Conservation (phyloP, 371 early-diverging fungal species). For the Mortierella sp. region DNA sequence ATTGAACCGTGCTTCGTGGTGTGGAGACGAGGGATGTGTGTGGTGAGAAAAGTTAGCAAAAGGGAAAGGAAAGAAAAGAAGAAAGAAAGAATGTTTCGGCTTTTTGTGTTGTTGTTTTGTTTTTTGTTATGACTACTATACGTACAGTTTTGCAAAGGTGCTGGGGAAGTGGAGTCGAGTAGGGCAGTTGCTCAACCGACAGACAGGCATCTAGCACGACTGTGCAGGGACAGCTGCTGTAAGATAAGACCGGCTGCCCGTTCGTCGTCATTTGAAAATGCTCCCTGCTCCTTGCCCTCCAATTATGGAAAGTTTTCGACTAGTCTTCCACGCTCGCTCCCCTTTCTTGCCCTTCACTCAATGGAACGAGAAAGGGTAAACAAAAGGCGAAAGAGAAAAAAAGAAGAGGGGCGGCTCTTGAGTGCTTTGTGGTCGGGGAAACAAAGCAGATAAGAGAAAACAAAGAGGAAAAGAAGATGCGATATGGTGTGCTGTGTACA, state of each 20-base stretch:
- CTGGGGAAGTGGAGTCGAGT: not conserved
- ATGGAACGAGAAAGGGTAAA: not conserved
- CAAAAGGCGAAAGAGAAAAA: not conserved
- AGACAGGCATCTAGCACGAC: not conserved
- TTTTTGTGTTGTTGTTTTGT: not conserved
- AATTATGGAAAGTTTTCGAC: not conserved
- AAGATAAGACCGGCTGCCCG: not conserved
- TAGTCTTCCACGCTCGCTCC: constrained; percentile 7
- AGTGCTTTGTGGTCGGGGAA: not conserved
- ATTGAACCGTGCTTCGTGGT: not conserved
- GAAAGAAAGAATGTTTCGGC: not conserved
- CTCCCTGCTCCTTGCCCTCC: not conserved
- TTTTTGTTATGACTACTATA: not conserved
- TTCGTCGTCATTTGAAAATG: no score
- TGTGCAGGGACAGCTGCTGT: not conserved
- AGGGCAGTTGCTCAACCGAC: not conserved
- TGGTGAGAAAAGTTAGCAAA: not conserved
- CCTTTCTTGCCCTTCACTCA: no score
- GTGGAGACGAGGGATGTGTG: not conserved
- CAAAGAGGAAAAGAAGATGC: not conserved
- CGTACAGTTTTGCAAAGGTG: not conserved
- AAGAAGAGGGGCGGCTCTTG: not conserved
- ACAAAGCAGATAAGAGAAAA: constrained; percentile 1
- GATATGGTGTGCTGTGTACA: not conserved
- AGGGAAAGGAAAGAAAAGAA: not conserved